Evolutionary conservation across 345 rosid genomes (phyloP), one percentile per base, ranked within the genome.

Genomic region (Lumnitzera littorea): DNA sequence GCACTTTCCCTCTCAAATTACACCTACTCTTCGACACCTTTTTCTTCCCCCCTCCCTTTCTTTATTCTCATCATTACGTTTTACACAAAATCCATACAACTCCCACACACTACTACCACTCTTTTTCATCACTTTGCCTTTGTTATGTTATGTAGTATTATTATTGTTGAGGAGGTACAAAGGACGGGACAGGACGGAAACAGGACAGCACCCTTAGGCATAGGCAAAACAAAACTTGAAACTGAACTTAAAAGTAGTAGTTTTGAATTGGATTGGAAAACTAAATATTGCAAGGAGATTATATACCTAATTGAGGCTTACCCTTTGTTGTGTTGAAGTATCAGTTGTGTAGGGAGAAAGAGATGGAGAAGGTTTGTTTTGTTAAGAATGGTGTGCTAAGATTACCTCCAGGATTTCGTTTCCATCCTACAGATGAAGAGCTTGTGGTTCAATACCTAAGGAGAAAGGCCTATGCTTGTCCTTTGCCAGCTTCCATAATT

Each of bases 361-460:
- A 56, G 53, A 83, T 82, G 92, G 91, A 86, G 65, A 84, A 76
- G 72, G 61, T 69, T 1, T 80, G 59, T 76, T 78, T 72, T 56
- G 71, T 78, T 11, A 89, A 77, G 62, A 83, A 84, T 71, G 89
- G 91, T 49, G 78, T 76, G 41, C 54, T 87, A 13, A 87, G 85
- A 60, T 68, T 92, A 64, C 96, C 96, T 20, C 98, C 96, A 4
- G 98, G 98, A 1, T 92, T 92, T 53, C 74, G 98, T 20, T 89
- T 92, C 76, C 98, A 92, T 66, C 96, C 98, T 0, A 89, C 96
- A 5, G 98, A 89, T 51, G 89, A 92, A 65, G 96, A 92, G 82
- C 78, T 92, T 25, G 85, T 92, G 13, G 77, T 81, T 67, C 89
- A 89, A 54, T 92, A 92, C 73, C 66, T 92, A 68, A 67, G 65